Evolutionary conservation across 2,329 filamentous ascomycete genomes (phyloP).

Genomic region (Ascochyta pisi): DNA sequence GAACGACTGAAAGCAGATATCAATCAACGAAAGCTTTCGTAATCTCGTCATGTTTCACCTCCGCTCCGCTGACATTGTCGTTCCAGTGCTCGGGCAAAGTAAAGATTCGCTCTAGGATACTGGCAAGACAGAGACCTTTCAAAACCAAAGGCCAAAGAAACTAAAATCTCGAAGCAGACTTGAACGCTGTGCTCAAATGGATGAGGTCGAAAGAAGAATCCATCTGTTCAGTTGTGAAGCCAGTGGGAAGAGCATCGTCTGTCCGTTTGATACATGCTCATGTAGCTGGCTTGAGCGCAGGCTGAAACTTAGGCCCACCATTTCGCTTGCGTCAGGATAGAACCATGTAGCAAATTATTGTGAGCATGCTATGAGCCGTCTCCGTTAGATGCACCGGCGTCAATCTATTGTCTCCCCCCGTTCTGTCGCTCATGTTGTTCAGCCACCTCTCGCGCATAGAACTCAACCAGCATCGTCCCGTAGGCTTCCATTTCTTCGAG

Average conservation of each 20-base stretch:
- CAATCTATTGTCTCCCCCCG: slow-evolving; percentile 14
- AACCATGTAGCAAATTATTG: background rate
- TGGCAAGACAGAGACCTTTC: slow-evolving; percentile 4
- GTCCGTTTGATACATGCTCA: background rate
- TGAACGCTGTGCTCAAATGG: background rate
- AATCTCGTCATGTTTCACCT: slow-evolving; percentile 7
- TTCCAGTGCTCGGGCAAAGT: background rate
- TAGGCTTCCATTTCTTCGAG: slow-evolving; percentile 97
- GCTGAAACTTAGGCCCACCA: background rate
- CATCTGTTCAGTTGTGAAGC: background rate
- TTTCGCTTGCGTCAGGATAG: background rate
- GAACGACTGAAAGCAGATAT: slow-evolving; percentile 2
- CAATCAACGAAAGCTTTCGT: slow-evolving; percentile 14
- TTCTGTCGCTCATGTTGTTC: slow-evolving; percentile 58
- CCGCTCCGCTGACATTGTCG: background rate
- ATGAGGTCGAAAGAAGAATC: background rate
- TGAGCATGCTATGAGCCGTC: background rate
- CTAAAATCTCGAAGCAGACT: slow-evolving; percentile 14
- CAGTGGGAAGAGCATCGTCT: background rate
- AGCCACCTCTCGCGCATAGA: slow-evolving; percentile 91
- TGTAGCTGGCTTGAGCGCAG: background rate
- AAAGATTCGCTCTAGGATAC: slow-evolving; percentile 3
- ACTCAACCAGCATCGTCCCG: slow-evolving; percentile 97
- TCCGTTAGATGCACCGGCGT: background rate
- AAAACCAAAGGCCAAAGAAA: slow-evolving; percentile 13